Evolutionary conservation across 2,329 filamentous ascomycete species (phyloP), one percentile per base, ranked within the genome.

Genomic region (Lecanicillium sp.): DNA sequence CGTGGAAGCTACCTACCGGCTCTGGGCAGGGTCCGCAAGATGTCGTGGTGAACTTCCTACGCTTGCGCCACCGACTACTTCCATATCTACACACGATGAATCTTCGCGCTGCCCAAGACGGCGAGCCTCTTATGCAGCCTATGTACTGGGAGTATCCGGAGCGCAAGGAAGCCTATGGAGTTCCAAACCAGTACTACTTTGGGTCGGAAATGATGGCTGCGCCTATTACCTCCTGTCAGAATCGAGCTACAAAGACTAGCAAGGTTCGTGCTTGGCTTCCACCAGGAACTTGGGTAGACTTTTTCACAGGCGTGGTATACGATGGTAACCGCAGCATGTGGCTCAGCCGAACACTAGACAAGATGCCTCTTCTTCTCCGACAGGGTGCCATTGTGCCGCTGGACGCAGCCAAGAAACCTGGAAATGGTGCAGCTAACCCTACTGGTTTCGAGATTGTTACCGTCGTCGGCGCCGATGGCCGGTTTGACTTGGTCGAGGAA

Each of bases 11-110:
- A 48, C 64, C 67, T 3, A 28, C 32, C 5, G 32, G 36, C 17
- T 35, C 40, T 3, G 40, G 36, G 12, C 47, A 53, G 2, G 71
- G 73, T 34, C 62, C 63, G 6, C 58, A 59, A 20, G 50, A 57
- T 1, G 60, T 68, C 4, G 72, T 79, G 47, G 61, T 65, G 32
- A 49, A 64, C 2, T 72, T 69, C 35, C 52, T 81, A 32, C 63
- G 65, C 4, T 57, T 79, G 17, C 65, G 78, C 0, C 78, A 82
- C 49, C 63, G 70, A 3, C 56, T 82, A 6, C 61, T 81, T 18
- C 77, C 78, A 0, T 82, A 77, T 44, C 56, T 81, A 3, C 73
- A 79, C 54, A 72, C 71, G 0, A 71, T 73, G 62, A 80, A 77
- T 43, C 61, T 66, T 2, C 55, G 59, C 9, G 65, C 65, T 1